Evolutionary conservation across 2,329 filamentous ascomycete species (phyloP).

Genomic region (Sarocladiaceae sp.): DNA sequence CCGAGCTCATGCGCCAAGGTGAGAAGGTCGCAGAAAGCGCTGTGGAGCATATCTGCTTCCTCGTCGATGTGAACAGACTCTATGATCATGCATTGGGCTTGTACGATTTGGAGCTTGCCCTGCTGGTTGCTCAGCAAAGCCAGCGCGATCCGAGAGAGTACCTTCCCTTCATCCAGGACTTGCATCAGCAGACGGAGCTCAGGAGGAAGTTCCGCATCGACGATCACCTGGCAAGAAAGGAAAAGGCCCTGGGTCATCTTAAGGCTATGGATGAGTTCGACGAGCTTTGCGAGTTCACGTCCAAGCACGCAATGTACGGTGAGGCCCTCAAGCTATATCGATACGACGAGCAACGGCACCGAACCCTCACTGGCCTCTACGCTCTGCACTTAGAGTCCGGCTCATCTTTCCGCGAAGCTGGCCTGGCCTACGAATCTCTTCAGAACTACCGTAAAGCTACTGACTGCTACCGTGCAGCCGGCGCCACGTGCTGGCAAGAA

Average conservation of each 20-base stretch:
- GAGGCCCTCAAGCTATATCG: constrained; percentile 75
- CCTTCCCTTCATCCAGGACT: constrained; percentile 82
- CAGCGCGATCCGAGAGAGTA: constrained; percentile 96
- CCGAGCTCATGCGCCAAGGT: constrained; percentile 63
- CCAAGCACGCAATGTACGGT: constrained; percentile 74
- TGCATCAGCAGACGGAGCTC: constrained; percentile 66
- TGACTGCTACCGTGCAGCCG: constrained; percentile 75
- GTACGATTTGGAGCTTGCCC: constrained; percentile 83
- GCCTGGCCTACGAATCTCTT: constrained; percentile 85
- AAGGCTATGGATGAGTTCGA: constrained; percentile 67
- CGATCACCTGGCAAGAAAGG: constrained; percentile 69
- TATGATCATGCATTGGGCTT: constrained; percentile 87
- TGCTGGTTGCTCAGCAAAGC: constrained; percentile 90
- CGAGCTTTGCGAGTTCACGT: constrained; percentile 70
- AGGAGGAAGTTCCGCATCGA: constrained; percentile 81
- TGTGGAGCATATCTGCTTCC: constrained; percentile 94
- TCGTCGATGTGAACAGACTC: constrained; percentile 85
- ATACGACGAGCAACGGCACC: constrained; percentile 63
- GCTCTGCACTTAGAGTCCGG: constrained; percentile 68
- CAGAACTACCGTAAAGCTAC: constrained; percentile 67
- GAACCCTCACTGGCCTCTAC: constrained; percentile 67
- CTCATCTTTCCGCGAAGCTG: constrained; percentile 79
- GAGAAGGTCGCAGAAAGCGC: constrained; percentile 75
- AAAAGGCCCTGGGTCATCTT: constrained; percentile 73
- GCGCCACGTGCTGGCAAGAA: constrained; percentile 77